phyloP scores from a whole-genome alignment of 257 asterid genomes.

The Solanum chilense region DNA sequence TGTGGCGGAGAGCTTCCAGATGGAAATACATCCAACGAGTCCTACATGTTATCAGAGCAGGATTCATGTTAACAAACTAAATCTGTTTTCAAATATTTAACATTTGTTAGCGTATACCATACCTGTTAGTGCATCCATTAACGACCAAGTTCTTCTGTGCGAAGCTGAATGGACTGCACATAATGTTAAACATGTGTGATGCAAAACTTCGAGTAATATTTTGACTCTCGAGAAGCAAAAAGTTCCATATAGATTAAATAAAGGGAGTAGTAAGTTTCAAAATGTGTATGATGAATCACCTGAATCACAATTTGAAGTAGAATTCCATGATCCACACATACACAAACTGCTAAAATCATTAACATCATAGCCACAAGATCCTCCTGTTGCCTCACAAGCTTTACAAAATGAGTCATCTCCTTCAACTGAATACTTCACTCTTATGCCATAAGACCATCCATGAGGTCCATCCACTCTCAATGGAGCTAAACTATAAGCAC shows the following conservation, averaged over 20 bases:
- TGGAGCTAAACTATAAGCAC: slow-evolving; percentile 85
- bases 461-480: slow-evolving; percentile 51
- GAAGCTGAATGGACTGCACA: slow-evolving; percentile 21
- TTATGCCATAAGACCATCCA: slow-evolving; percentile 81
- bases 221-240: background rate
- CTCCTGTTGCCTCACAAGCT: slow-evolving; percentile 88
- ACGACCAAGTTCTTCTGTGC: slow-evolving; percentile 6
- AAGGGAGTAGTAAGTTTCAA: background rate
- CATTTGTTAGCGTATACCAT: background rate
- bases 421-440: slow-evolving; percentile 50
- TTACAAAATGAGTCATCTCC: slow-evolving; percentile 56
- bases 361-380: slow-evolving; percentile 64
- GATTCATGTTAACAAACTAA: background rate
- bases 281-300: slow-evolving; percentile 20
- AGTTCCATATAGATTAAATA: background rate
- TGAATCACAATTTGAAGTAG: slow-evolving; percentile 81
- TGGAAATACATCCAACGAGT: background rate
- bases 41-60: background rate
- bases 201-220: background rate
- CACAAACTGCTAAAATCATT: slow-evolving; percentile 39
- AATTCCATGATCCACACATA: slow-evolving; percentile 76
- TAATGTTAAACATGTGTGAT: background rate
- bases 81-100: background rate
- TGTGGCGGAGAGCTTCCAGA: background rate
- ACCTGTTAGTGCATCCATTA: slow-evolving; percentile 9